Evolutionary conservation across 2,329 filamentous ascomycete species (phyloP).

Genomic region (Nigrospora osmanthi): DNA sequence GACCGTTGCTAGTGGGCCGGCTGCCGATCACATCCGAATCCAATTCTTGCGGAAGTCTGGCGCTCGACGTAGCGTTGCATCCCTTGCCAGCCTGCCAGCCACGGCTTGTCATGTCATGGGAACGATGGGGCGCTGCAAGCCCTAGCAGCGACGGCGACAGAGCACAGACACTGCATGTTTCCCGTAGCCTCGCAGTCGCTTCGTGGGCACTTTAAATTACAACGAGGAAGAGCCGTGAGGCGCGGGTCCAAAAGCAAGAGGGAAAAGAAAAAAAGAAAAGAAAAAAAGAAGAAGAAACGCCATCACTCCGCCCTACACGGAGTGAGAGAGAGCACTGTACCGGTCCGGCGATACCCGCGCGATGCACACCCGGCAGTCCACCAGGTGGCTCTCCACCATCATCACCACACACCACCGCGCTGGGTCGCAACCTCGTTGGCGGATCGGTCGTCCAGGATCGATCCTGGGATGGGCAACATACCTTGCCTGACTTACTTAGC

Average conservation of each 20-base stretch:
- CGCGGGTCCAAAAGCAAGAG: slow-evolving; percentile 5
- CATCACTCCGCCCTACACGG: neutral
- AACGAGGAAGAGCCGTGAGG: slow-evolving; percentile 24
- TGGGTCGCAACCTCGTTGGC: too few relatives aligned
- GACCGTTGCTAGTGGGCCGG: slow-evolving; percentile 14
- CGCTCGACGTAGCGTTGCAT: slow-evolving; percentile 5
- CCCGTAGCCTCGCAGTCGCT: slow-evolving; percentile 1
- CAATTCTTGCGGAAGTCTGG: slow-evolving; percentile 8
- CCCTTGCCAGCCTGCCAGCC: neutral
- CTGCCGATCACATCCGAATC: slow-evolving; percentile 19
- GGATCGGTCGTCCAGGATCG: too few relatives aligned
- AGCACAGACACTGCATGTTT: neutral
- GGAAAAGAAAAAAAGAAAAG: neutral
- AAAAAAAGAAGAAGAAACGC: too few relatives aligned
- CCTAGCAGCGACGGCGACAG: neutral
- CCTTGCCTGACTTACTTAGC: too few relatives aligned
- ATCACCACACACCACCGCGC: too few relatives aligned
- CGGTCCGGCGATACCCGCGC: too few relatives aligned
- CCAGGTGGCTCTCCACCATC: too few relatives aligned
- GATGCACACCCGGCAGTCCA: too few relatives aligned
- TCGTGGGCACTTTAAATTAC: slow-evolving; percentile 16
- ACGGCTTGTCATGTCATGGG: neutral
- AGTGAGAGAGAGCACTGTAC: neutral
- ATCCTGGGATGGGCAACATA: too few relatives aligned
- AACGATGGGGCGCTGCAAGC: neutral